phyloP scores from a whole-genome alignment of 2,329 filamentous ascomycete genomes.

The Colletotrichum sp. region DNA sequence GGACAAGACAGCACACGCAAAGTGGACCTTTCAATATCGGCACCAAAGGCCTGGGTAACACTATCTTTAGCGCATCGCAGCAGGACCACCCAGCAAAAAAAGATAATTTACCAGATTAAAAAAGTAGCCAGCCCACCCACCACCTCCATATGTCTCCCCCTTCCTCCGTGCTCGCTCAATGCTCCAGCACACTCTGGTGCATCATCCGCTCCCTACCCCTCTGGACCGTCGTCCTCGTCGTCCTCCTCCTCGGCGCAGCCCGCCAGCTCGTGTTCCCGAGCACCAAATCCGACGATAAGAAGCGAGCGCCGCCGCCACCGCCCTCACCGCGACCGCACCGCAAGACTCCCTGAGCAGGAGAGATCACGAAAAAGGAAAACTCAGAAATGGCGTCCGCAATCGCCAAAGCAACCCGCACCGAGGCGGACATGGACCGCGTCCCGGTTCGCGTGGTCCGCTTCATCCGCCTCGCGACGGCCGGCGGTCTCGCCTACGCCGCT shows the following conservation, averaged over 20 bases:
- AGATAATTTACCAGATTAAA: neutral
- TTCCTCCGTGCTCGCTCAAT: slow-evolving; percentile 40
- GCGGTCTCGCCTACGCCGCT: slow-evolving; percentile 51
- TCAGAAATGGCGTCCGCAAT: slow-evolving; percentile 4
- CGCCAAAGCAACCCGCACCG: slow-evolving; percentile 23
- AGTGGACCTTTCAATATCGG: neutral
- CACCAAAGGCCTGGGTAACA: neutral
- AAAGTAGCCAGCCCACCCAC: neutral
- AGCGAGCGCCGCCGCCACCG: neutral
- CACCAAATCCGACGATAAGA: slow-evolving; percentile 8
- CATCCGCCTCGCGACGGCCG: slow-evolving; percentile 43
- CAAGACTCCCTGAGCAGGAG: neutral
- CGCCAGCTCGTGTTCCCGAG: slow-evolving; percentile 30
- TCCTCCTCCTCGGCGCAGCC: slow-evolving; percentile 38
- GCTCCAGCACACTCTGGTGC: slow-evolving; percentile 46
- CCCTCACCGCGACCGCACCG: neutral
- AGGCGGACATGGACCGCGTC: slow-evolving; percentile 19
- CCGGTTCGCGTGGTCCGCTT: slow-evolving; percentile 32
- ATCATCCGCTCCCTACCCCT: slow-evolving; percentile 43
- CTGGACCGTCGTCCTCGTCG: slow-evolving; percentile 44
- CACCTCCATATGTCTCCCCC: neutral
- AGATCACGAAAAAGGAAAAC: neutral
- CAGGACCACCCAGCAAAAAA: neutral
- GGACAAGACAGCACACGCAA: neutral
- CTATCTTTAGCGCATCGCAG: neutral